Base-by-base conservation (phyloP, 2,329 filamentous ascomycete species). In the Hypoxylon sp. region DNA sequence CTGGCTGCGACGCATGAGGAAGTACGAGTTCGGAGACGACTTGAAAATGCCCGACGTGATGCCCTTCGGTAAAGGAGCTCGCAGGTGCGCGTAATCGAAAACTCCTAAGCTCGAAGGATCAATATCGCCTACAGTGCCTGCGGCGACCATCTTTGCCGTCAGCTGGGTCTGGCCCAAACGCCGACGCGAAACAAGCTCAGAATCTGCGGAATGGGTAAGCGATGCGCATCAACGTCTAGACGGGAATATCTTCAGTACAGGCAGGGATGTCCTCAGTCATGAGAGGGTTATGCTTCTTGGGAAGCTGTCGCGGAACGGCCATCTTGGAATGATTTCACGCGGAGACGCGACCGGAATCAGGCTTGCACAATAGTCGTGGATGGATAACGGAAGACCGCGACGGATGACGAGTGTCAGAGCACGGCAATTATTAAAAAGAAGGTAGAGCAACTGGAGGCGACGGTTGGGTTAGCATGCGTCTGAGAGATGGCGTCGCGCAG, bases 71-170 rank as follows among this genome's bases (percentile, higher is more conserved):
- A 99, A 79, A 11, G 95, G 94, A 59, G 93, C 94, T 71, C 94
- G 90, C 46, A 99, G 83, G 74, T 99, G 95, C 64, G 93, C 94
- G 75, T 99, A 99, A 76, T 98, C 95, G 73, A 99, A 97, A 42
- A 88, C 86, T 48, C 91, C 92, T 59, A 95, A 81, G 66, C 89
- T 87, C 65, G 88, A 83, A 42, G 86, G 81, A 73, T 91, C 91
- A 54, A 87, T 85, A 63, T 91, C 88, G 74, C 87, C 89, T 33
- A 84, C 83, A 8, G 85, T 85, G 58, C 85, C 86, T n/a, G 88
- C 79, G 67, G 89, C 87, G 27, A 88, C 87, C 69, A 92, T 87
- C 78, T 92, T 95, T 48, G 93, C 87, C 8, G 88, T 88, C 63
- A 99, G 83, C 76, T 96, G 90, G 20, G 95, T 99, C 78, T 97